phyloP scores from a whole-genome alignment of 768 basidiomycete species.

The Megacollybia marginata region DNA sequence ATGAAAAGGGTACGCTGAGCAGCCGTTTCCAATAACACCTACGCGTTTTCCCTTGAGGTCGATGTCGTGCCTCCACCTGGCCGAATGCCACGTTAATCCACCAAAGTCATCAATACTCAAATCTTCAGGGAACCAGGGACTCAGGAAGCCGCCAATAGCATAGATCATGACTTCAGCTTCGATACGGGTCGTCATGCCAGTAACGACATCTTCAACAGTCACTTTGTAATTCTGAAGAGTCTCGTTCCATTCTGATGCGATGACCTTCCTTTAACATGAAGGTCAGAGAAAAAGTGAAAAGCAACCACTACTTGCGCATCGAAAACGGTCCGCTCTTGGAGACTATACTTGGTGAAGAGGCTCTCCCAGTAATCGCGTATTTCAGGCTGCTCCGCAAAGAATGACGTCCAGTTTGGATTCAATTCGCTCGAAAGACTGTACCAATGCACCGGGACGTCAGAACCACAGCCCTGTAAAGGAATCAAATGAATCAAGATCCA shows the following conservation, averaged over 20 bases:
- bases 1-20: slow-evolving; percentile 37
- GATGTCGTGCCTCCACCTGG: slow-evolving; percentile 48
- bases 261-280: slow-evolving; percentile 4
- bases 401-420: slow-evolving; percentile 43
- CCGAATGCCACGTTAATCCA: slow-evolving; percentile 49
- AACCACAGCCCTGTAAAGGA: slow-evolving; percentile 40
- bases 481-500: not conserved
- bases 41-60: slow-evolving; percentile 43
- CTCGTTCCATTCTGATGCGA: slow-evolving; percentile 30
- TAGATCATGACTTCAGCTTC: slow-evolving; percentile 40
- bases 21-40: slow-evolving; percentile 59
- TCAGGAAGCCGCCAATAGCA: slow-evolving; percentile 44
- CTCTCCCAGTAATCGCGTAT: slow-evolving; percentile 43
- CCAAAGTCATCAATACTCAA: slow-evolving; percentile 36
- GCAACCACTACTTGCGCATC: slow-evolving; percentile 24
- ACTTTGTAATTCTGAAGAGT: slow-evolving; percentile 34
- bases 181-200: slow-evolving; percentile 24
- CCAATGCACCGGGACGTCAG: slow-evolving; percentile 49
- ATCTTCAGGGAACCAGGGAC: slow-evolving; percentile 37
- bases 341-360: slow-evolving; percentile 36
- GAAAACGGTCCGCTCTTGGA: slow-evolving; percentile 34
- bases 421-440: slow-evolving; percentile 48
- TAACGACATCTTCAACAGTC: slow-evolving; percentile 26
- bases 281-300: too few relatives aligned
- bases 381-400: slow-evolving; percentile 41